phyloP scores from a whole-genome alignment of 108 stramenopile genomes.

The Stephanodiscus triporus region DNA sequence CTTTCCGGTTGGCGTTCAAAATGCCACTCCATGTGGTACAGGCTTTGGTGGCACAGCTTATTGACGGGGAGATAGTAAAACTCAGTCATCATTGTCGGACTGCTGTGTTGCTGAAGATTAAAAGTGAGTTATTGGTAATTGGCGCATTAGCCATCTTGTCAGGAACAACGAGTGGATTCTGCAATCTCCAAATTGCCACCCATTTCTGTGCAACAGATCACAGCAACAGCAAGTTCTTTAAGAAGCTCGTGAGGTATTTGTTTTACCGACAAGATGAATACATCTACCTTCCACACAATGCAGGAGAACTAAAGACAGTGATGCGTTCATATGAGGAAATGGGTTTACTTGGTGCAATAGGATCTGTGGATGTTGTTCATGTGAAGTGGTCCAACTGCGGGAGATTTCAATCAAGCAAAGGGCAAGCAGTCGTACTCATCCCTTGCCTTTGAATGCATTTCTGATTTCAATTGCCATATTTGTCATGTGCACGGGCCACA shows the following conservation, averaged over 20 bases:
- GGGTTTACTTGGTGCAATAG: background rate
- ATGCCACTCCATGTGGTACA: background rate
- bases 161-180: background rate
- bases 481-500: no score
- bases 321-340: background rate
- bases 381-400: no score
- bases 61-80: background rate
- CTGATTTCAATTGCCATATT: slow-evolving; percentile 2
- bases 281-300: background rate
- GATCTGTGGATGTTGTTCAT: slow-evolving; percentile 19
- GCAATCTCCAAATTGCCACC: background rate
- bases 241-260: background rate
- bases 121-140: background rate
- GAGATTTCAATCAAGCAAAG: no score
- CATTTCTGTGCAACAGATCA: background rate
- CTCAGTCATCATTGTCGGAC: background rate
- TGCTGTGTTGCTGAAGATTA: background rate
- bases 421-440: slow-evolving; percentile 4
- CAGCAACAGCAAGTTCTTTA: slow-evolving; percentile 8
- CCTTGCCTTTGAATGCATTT: background rate
- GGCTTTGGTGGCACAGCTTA: background rate
- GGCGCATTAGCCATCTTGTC: background rate
- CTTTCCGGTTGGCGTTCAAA: background rate
- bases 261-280: background rate
- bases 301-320: background rate